These are phyloP conservation scores for Daldinia concentrica DNA, from an alignment of 495 filamentous ascomycete species.

Conservation along the genomic window DNA sequence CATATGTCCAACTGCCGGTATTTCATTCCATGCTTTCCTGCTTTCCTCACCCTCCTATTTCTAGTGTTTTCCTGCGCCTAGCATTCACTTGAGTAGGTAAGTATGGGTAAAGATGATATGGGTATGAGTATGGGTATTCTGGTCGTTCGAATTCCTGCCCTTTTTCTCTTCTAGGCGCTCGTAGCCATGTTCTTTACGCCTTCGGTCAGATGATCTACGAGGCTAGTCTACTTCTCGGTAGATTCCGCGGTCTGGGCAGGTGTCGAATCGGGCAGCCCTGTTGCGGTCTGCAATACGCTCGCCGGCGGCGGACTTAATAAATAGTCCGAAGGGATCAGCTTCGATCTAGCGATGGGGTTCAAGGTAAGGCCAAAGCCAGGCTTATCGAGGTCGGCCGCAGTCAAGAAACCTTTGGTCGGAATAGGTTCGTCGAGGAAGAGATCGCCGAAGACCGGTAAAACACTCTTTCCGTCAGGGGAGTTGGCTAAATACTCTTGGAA, in stretches of 20 bases:
- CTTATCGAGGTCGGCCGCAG: constrained; percentile 81
- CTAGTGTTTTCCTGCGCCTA: constrained; percentile 6
- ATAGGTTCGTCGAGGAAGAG: constrained; percentile 92
- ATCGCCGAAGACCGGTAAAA: constrained; percentile 89
- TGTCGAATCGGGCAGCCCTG: constrained; percentile 32
- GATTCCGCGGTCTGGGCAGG: constrained; percentile 22
- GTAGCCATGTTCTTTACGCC: constrained; percentile 41
- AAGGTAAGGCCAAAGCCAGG: constrained; percentile 90
- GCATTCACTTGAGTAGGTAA: constrained; percentile 4
- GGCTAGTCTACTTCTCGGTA: constrained; percentile 34
- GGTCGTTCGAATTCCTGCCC: constrained; percentile 4
- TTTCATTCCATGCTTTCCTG: constrained; percentile 25
- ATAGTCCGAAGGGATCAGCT: constrained; percentile 74
- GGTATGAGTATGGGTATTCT: constrained; percentile 11
- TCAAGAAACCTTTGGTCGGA: constrained; percentile 80
- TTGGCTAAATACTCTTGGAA: constrained; percentile 97
- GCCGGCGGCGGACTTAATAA: constrained; percentile 78
- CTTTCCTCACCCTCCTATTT: constrained; percentile 14
- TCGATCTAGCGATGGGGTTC: constrained; percentile 75
- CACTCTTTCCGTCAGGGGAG: constrained; percentile 85
- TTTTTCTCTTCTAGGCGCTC: constrained; percentile 15
- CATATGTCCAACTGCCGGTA: constrained; percentile 45
- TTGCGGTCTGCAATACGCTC: constrained; percentile 61
- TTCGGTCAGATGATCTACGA: constrained; percentile 39
- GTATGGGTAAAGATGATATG: neutral